phyloP scores from a whole-genome alignment of 2,329 filamentous ascomycete species.

The Tolypocladium endophyticum region DNA sequence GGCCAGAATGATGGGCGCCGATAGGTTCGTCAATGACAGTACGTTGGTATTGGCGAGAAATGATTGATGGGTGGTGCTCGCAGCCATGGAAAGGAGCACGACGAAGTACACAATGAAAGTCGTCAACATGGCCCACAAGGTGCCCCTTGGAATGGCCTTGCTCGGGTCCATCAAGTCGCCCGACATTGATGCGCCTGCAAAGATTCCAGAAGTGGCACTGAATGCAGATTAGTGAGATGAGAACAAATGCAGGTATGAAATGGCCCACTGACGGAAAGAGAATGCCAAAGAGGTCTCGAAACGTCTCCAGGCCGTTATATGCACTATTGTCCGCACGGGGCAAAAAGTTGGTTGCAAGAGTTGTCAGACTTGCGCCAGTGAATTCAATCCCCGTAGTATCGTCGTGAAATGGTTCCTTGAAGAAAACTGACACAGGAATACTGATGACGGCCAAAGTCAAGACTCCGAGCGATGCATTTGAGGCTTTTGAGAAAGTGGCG shows the following conservation, averaged over 20 bases:
- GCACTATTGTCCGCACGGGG: conserved; percentile 57
- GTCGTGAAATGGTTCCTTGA: conserved; percentile 58
- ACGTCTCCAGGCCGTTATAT: conserved; percentile 54
- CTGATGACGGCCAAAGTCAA: conserved; percentile 66
- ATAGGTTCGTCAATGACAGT: conserved; percentile 73
- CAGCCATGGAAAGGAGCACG: conserved; percentile 69
- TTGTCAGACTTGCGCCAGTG: conserved; percentile 63
- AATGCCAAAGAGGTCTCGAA: conserved; percentile 76
- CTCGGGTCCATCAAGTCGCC: conserved; percentile 75
- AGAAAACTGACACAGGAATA: conserved; percentile 67
- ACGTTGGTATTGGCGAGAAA: conserved; percentile 69
- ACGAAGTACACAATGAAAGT: conserved; percentile 68
- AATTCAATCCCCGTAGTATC: conserved; percentile 56
- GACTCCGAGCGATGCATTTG: conserved; percentile 63
- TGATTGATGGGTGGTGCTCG: conserved; percentile 62
- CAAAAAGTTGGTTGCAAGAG: conserved; percentile 62
- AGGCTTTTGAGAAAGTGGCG: conserved; percentile 68
- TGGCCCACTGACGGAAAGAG: conserved; percentile 51
- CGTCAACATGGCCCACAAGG: conserved; percentile 62
- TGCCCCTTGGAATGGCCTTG: conserved; percentile 77
- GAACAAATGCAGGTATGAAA: conserved; percentile 11
- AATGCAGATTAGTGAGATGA: background rate
- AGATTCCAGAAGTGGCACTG: conserved; percentile 43
- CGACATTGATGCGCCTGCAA: conserved; percentile 78
- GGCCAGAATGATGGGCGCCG: conserved; percentile 59